These are phyloP conservation scores for Nemania sp. DNA, from an alignment of 2,329 filamentous ascomycete species.

Conservation along the genomic window DNA sequence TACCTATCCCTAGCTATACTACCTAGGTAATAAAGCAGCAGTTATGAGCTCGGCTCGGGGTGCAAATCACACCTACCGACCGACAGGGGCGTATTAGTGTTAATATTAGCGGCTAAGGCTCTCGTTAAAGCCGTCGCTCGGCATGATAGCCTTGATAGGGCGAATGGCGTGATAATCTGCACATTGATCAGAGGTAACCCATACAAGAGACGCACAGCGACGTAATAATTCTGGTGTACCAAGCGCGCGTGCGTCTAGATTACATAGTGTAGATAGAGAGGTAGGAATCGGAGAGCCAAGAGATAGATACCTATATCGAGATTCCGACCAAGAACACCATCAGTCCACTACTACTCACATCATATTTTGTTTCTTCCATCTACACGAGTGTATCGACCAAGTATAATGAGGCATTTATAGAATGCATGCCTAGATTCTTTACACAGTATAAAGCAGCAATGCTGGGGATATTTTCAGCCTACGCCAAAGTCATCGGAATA, in stretches of 20 bases:
- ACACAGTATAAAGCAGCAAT: too few relatives aligned
- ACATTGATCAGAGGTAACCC: slow-evolving; percentile 12
- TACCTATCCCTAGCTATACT: background rate
- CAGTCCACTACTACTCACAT: too few relatives aligned
- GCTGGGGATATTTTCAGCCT: too few relatives aligned
- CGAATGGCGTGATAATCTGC: slow-evolving; percentile 20
- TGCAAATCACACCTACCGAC: slow-evolving; percentile 2
- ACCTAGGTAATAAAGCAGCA: background rate
- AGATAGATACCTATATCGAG: background rate
- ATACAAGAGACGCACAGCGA: background rate
- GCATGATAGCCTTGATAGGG: slow-evolving; percentile 19
- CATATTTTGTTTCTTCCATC: too few relatives aligned
- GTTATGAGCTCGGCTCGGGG: background rate
- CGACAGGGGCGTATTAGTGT: slow-evolving; percentile 13
- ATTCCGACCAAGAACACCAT: too few relatives aligned
- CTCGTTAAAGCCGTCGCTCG: slow-evolving; percentile 22
- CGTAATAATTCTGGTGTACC: background rate
- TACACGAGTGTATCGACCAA: too few relatives aligned
- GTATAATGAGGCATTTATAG: too few relatives aligned
- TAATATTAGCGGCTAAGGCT: slow-evolving; percentile 19
- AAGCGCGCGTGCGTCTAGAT: background rate
- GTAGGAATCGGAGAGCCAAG: too few relatives aligned
- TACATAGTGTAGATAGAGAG: background rate
- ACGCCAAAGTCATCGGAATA: too few relatives aligned
- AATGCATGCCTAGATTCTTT: too few relatives aligned